These are phyloP conservation scores for Amanita polypyramis DNA, from an alignment of 768 basidiomycete genomes.

Conservation along the genomic window DNA sequence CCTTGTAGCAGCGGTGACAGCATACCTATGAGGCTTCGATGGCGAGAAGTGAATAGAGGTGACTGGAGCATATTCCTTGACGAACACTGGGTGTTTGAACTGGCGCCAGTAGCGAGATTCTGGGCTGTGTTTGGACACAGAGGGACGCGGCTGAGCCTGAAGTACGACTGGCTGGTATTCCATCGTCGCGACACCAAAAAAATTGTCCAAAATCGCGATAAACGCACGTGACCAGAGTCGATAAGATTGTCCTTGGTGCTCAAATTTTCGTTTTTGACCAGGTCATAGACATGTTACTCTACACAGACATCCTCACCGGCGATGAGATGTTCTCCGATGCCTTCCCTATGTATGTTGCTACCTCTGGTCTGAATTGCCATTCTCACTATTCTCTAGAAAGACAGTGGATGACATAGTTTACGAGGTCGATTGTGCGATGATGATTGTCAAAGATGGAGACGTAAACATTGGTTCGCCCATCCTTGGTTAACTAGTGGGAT, in stretches of 20 bases:
- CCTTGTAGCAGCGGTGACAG: constrained; percentile 88
- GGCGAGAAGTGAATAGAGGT: constrained; percentile 90
- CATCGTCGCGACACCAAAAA: constrained; percentile 30
- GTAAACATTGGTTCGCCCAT: constrained; percentile 72
- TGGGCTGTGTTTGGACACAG: constrained; percentile 45
- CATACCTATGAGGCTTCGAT: constrained; percentile 84
- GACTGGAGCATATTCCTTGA: constrained; percentile 95
- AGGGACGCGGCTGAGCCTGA: constrained; percentile 44
- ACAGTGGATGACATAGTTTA: constrained; percentile 64
- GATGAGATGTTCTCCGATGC: constrained; percentile 97
- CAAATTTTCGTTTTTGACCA: constrained; percentile 13
- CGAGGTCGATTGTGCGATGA: constrained; percentile 76
- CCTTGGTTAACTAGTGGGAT: background rate
- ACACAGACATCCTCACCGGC: constrained; percentile 55
- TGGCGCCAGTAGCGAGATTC: constrained; percentile 84
- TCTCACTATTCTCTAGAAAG: constrained; percentile 41
- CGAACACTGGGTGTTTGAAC: constrained; percentile 84
- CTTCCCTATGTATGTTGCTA: constrained; percentile 60
- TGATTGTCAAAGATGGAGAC: constrained; percentile 67
- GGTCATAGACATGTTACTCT: constrained; percentile 55
- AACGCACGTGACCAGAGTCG: constrained; percentile 17
- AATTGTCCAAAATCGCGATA: constrained; percentile 4
- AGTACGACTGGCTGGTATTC: constrained; percentile 75
- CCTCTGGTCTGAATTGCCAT: background rate
- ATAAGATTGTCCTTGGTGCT: constrained; percentile 20